Conservation (phyloP, 116 monocot genomes). For the Dioscorea cayenensis region DNA sequence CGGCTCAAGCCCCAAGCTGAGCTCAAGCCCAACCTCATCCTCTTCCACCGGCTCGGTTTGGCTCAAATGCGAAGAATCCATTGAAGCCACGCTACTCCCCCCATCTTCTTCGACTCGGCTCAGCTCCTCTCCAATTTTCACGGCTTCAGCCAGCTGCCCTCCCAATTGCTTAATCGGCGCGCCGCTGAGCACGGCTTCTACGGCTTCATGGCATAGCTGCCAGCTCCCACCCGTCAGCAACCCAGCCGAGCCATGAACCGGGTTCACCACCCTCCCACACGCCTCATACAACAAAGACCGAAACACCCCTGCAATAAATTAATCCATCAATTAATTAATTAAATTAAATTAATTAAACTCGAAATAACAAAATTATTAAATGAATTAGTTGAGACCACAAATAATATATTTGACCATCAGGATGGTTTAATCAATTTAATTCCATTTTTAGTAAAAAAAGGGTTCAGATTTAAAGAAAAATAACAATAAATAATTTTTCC, state of each 20-base stretch:
- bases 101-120: slow-evolving; percentile 1
- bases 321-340: neutral
- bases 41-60: slow-evolving; percentile 6
- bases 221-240: slow-evolving; percentile 49
- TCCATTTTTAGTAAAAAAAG: too few species aligned
- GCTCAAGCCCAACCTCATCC: slow-evolving; percentile 19
- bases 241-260: slow-evolving; percentile 59
- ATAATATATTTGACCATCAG: too few species aligned
- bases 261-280: slow-evolving; percentile 56
- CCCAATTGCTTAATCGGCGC: slow-evolving; percentile 12
- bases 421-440: too few species aligned
- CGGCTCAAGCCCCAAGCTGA: slow-evolving; percentile 21
- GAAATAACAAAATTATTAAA: too few species aligned
- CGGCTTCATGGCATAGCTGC: slow-evolving; percentile 50
- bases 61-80: slow-evolving; percentile 13
- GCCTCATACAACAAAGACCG: slow-evolving; percentile 56
- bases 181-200: slow-evolving; percentile 46
- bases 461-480: too few species aligned
- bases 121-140: neutral
- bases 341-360: too few species aligned
- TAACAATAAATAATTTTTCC: too few species aligned
- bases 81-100: slow-evolving; percentile 2
- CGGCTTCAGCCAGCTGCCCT: too few species aligned
- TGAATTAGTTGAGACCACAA: too few species aligned
- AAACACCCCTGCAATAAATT: slow-evolving; percentile 36